phyloP scores from a whole-genome alignment of 2,329 filamentous ascomycete species.

The Penicillium paneum region DNA sequence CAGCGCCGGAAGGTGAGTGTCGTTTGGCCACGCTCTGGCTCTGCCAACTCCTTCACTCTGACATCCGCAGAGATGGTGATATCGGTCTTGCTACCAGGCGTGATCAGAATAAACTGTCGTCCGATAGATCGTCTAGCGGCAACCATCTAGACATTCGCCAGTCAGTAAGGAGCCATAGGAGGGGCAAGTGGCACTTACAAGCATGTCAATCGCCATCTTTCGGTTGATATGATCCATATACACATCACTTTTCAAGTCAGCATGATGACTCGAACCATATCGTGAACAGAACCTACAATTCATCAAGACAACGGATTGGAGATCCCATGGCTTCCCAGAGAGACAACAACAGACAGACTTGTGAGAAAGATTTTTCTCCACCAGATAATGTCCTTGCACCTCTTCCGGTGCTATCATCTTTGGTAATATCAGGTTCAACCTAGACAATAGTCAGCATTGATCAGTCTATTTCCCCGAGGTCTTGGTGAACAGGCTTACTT shows the following conservation, averaged over 20 bases:
- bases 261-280: not conserved
- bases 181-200: conserved; percentile 57
- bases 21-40: conserved; percentile 46
- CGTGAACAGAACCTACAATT: conserved; percentile 60
- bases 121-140: conserved; percentile 84
- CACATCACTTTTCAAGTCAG: conserved; percentile 62
- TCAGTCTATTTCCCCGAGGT: not conserved
- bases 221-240: conserved; percentile 99
- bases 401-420: conserved; percentile 65
- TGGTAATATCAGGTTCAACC: conserved; percentile 67
- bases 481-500: conserved; percentile 49
- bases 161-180: conserved; percentile 4
- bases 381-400: conserved; percentile 91
- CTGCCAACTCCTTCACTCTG: conserved; percentile 45
- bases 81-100: conserved; percentile 73
- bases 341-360: conserved; percentile 85
- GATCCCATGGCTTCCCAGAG: conserved; percentile 99
- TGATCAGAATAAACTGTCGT: conserved; percentile 93
- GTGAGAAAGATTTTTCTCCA: conserved; percentile 96
- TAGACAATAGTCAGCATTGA: conserved; percentile 24
- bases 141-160: conserved; percentile 58
- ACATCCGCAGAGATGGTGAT: conserved; percentile 47
- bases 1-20: conserved; percentile 34
- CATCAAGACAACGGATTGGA: conserved; percentile 88
- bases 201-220: conserved; percentile 87